Evolutionary conservation across 148 eudicot genomes (phyloP).

Genomic region (Polygonum maritimum): DNA sequence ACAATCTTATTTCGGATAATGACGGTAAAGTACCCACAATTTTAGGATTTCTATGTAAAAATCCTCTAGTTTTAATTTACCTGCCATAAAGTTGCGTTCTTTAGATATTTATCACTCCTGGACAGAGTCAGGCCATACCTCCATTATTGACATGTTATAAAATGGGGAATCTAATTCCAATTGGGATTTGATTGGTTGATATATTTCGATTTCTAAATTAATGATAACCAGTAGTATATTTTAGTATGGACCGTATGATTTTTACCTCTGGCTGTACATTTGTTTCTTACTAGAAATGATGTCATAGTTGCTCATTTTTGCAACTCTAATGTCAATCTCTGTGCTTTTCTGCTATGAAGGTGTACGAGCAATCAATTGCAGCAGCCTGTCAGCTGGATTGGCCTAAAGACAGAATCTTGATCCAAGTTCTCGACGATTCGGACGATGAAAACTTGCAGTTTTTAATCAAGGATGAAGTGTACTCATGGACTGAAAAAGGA

Average conservation of each 20-base stretch:
- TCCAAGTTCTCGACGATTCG: constrained; percentile 61
- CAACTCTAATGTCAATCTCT: constrained; percentile 12
- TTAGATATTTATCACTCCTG: background rate
- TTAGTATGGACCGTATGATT: too few species aligned
- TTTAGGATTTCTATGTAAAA: background rate
- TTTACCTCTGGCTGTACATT: too few species aligned
- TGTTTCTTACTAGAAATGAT: too few species aligned
- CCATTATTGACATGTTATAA: background rate
- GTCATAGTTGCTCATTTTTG: background rate
- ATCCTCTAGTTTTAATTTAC: background rate
- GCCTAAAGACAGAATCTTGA: constrained; percentile 43
- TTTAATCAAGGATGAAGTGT: constrained; percentile 41
- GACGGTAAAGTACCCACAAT: background rate
- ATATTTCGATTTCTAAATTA: too few species aligned
- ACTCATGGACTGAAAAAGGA: constrained; percentile 47
- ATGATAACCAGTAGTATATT: too few species aligned
- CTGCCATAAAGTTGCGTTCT: background rate
- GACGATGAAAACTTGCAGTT: constrained; percentile 38
- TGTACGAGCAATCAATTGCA: constrained; percentile 45
- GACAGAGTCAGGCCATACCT: background rate
- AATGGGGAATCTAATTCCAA: background rate
- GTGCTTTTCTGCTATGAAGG: constrained; percentile 21
- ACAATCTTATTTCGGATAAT: background rate
- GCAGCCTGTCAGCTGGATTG: constrained; percentile 58
- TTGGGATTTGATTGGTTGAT: too few species aligned